A percentile compares a stretch with the other conserved stretches of the same genome.
Conservation (phyloP, 139 green algal genomes). For the Volvox africanus region DNA sequence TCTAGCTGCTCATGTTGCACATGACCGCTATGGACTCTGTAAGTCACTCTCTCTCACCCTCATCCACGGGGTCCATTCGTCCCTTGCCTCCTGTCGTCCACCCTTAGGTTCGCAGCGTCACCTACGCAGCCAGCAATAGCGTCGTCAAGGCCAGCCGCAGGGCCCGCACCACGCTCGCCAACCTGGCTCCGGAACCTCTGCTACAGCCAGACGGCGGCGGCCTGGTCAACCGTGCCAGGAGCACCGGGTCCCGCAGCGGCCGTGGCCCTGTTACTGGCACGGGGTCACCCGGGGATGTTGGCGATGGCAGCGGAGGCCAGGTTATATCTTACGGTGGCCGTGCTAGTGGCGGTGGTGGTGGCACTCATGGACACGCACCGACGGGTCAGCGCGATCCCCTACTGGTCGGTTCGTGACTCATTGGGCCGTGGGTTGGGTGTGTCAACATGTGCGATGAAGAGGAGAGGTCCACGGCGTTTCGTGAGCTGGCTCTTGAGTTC, state of each 20-base stretch:
- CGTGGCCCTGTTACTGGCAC: not conserved
- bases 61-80: too few species aligned
- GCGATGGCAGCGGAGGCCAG: slow-evolving; percentile 25
- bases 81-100: not conserved
- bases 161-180: slow-evolving; percentile 52
- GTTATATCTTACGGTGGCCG: slow-evolving; percentile 13
- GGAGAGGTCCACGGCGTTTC: too few species aligned
- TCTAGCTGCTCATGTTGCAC: too few species aligned
- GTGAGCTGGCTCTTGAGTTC: too few species aligned
- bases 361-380: not conserved
- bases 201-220: not conserved
- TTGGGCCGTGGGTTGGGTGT: not conserved
- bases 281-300: not conserved
- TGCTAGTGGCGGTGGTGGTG: not conserved
- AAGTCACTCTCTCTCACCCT: too few species aligned
- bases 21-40: too few species aligned
- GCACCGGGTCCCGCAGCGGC: slow-evolving; percentile 2
- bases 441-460: too few species aligned
- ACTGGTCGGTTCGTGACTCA: not conserved
- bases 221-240: not conserved
- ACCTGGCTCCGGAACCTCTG: slow-evolving; percentile 33
- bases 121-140: slow-evolving; percentile 61
- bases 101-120: slow-evolving; percentile 44
- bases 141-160: slow-evolving; percentile 60
- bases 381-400: slow-evolving; percentile 14